Percentiles rank a stretch among this genome's conserved stretches.
phyloP scores from a whole-genome alignment of 768 basidiomycete genomes.

The Goffeauzyma gilvescens region DNA sequence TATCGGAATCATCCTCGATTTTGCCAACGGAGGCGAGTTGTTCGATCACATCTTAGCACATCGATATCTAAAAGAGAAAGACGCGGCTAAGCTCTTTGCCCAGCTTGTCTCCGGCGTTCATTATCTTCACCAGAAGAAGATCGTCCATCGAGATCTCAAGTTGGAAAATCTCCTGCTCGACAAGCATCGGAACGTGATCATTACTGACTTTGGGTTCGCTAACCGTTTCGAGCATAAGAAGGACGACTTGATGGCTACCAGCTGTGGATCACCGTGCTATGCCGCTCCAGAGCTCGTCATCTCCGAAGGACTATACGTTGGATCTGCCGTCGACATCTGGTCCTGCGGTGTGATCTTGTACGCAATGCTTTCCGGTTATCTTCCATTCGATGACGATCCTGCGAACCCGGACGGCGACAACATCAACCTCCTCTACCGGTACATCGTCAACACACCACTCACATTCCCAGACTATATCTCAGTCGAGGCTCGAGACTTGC shows the following conservation, averaged over 20 bases:
- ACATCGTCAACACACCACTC: conserved; percentile 91
- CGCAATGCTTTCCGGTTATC: conserved; percentile 84
- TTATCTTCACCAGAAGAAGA: conserved; percentile 98
- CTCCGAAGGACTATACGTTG: conserved; percentile 88
- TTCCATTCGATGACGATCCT: conserved; percentile 97
- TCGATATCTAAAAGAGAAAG: conserved; percentile 80
- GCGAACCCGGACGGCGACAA: conserved; percentile 98
- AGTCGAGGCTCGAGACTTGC: conserved; percentile 57
- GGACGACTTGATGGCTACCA: conserved; percentile 96
- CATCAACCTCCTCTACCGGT: conserved; percentile 94
- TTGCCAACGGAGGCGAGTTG: conserved; percentile 86
- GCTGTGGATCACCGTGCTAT: conserved; percentile 92
- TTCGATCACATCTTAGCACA: conserved; percentile 98
- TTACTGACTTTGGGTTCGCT: conserved; percentile 98
- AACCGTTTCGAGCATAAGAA: conserved; percentile 83
- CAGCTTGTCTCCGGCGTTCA: conserved; percentile 96
- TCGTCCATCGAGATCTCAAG: conserved; percentile 97
- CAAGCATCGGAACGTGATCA: conserved; percentile 92
- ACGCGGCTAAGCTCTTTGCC: conserved; percentile 86
- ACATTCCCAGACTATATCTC: conserved; percentile 95
- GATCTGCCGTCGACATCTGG: conserved; percentile 97
- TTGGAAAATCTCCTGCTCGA: conserved; percentile 94
- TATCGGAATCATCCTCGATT: conserved; percentile 97
- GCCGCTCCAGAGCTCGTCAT: conserved; percentile 97
- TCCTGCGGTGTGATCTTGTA: conserved; percentile 93